phyloP scores from a whole-genome alignment of 2,329 filamentous ascomycete genomes.

The Botrytis sinoallii region DNA sequence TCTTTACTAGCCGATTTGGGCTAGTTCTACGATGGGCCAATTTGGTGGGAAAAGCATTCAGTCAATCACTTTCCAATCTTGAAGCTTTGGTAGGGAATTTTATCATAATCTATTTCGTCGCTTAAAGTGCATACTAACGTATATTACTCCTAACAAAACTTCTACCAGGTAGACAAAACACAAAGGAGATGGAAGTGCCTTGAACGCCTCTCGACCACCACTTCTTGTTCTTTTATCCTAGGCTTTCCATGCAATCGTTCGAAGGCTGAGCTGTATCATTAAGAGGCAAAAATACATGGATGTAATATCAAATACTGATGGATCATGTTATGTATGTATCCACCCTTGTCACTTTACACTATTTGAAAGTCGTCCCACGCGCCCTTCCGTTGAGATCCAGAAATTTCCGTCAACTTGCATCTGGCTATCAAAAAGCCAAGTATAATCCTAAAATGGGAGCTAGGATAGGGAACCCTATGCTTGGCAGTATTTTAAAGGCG shows the following conservation, averaged over 20 bases:
- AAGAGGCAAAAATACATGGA: not conserved
- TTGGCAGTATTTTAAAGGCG: not conserved
- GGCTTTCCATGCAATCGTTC: not conserved
- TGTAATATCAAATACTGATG: not conserved
- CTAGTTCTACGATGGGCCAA: not conserved
- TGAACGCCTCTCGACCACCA: not conserved
- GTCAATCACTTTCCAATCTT: not conserved
- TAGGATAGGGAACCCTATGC: not conserved
- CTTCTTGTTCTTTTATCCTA: not conserved
- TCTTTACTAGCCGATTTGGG: not conserved
- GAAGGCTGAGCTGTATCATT: not conserved
- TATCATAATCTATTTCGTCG: not conserved
- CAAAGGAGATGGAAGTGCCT: not conserved
- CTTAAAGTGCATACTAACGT: not conserved
- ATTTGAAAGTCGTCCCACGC: not conserved
- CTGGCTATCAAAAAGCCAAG: slow-evolving; percentile 1
- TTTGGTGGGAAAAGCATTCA: not conserved
- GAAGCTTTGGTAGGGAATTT: not conserved
- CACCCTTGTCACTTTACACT: not conserved
- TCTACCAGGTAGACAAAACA: not conserved
- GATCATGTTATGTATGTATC: not conserved
- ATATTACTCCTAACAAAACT: not conserved
- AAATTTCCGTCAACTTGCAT: not conserved
- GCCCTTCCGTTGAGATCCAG: not conserved
- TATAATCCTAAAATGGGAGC: slow-evolving; percentile 1